Evolutionary conservation across 257 asterid species (phyloP), one percentile per base, ranked within the genome.

Genomic region (Solanum phureja): DNA sequence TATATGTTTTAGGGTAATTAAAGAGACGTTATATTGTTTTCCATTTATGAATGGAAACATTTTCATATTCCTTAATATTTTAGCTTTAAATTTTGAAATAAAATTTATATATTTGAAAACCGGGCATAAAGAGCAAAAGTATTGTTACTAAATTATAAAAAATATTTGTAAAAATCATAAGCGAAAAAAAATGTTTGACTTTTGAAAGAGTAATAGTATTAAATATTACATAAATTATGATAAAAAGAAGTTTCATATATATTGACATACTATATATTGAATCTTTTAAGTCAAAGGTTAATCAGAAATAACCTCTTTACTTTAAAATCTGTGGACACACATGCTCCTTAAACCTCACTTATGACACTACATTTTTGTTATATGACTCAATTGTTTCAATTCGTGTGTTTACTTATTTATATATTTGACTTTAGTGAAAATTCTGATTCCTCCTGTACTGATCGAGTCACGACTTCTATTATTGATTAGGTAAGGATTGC

Each of bases 401-500:
- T 46, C 14, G 3, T 11, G 8, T 23, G 19, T 75, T 35, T 75
- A 75, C 31, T 37, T 37, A 34, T 35, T 35, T 73, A 73, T 35
- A 75, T 11, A 10, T n/a, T 35, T 35, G 1, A 21, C 2, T 74
- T 3, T 74, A 74, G 1, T 10, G 3, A 74, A 72, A 74, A 35
- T 74, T 10, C 3, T 5, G 3, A 11, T 10, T 37, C 56, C 11
- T 6, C 3, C 33, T 40, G 46, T 40, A 5, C 34, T 62, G 7
- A 64, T n/a, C 1, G 8, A 11, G 21, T 72, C 14, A 16, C 4
- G 2, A 21, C 8, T 34, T 73, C 5, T 35, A 35, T 74, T 34
- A 9, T 73, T 73, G 8, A 34, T 35, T 81, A 82, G 86, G 86
- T 82, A 2, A 82, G 86, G 52, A 92, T 92, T 23, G 92, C 94